Percentiles rank a stretch among this genome's conserved stretches.
phyloP scores from a whole-genome alignment of 371 early-diverging fungal genomes.

The Basidiobolus heterosporus region DNA sequence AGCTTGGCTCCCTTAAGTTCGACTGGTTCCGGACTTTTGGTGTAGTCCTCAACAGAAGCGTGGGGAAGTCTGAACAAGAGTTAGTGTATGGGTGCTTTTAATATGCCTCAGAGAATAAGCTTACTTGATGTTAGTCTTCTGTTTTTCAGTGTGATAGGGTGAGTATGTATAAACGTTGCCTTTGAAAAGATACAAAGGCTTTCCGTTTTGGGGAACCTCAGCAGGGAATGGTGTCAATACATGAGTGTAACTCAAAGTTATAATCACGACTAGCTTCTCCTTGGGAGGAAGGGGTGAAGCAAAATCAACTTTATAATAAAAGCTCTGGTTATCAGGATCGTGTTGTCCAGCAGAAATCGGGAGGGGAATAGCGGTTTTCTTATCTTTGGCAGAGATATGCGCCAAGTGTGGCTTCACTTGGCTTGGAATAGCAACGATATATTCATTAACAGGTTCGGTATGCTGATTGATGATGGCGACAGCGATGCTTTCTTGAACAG shows the following conservation, averaged over 20 bases:
- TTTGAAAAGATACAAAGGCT: neutral
- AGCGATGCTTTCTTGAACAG: no score
- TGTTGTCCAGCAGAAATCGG: no score
- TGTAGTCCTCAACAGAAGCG: constrained; percentile 6
- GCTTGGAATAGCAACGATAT: no score
- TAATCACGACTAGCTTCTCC: constrained; percentile 33
- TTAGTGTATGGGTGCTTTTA: neutral
- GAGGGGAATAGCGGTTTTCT: no score
- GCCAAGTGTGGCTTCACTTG: no score
- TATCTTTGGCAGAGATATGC: no score
- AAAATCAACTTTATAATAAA: constrained; percentile 29
- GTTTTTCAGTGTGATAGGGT: constrained; percentile 47
- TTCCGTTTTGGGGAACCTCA: constrained; percentile 28
- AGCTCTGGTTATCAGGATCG: no score
- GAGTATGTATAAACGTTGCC: constrained; percentile 1
- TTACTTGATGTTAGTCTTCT: constrained; percentile 66
- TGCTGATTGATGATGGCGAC: no score
- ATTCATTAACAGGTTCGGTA: no score
- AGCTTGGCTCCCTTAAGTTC: constrained; percentile 34
- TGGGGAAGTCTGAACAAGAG: constrained; percentile 2
- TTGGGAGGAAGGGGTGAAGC: constrained; percentile 26
- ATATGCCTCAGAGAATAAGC: constrained; percentile 2
- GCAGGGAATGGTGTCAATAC: constrained; percentile 33
- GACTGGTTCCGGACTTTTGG: constrained; percentile 9
- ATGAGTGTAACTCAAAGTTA: constrained; percentile 33